Percentiles rank a stretch among this genome's conserved stretches.
Evolutionary conservation across 108 stramenopile species (phyloP).

Genomic region (Nitzschia inconspicua): DNA sequence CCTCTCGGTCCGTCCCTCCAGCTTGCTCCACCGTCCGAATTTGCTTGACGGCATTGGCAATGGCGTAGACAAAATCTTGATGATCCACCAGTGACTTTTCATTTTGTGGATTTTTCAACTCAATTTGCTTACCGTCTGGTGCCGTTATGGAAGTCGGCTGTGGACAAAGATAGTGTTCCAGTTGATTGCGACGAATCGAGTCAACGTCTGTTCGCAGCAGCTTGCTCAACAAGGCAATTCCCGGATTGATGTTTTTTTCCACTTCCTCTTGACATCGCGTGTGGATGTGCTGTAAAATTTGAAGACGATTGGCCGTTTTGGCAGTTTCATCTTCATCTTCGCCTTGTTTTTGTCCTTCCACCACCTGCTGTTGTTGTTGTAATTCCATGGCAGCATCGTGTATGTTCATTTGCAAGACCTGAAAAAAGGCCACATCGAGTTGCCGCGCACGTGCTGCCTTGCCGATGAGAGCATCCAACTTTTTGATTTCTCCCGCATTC

Average conservation of each 20-base stretch:
- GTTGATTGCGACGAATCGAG: slow-evolving; percentile 76
- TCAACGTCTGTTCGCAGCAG: slow-evolving; percentile 63
- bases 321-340: background rate
- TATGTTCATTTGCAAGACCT: slow-evolving; percentile 74
- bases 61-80: slow-evolving; percentile 55
- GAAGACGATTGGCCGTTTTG: slow-evolving; percentile 49
- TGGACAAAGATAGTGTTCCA: slow-evolving; percentile 71
- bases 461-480: slow-evolving; percentile 77
- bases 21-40: slow-evolving; percentile 74
- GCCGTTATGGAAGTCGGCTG: slow-evolving; percentile 59
- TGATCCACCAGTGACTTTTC: slow-evolving; percentile 57
- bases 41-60: slow-evolving; percentile 58
- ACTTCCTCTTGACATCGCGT: slow-evolving; percentile 87
- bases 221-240: slow-evolving; percentile 79
- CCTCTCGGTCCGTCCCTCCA: slow-evolving; percentile 53
- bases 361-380: slow-evolving; percentile 8
- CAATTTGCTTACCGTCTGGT: slow-evolving; percentile 73
- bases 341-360: slow-evolving; percentile 14
- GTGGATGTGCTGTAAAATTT: slow-evolving; percentile 81
- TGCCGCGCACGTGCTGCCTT: slow-evolving; percentile 66
- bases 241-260: slow-evolving; percentile 74
- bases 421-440: slow-evolving; percentile 81
- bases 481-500: slow-evolving; percentile 77
- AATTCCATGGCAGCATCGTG: slow-evolving; percentile 51
- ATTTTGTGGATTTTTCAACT: slow-evolving; percentile 24